A percentile compares a stretch with the other conserved stretches of the same genome.
Conservation (phyloP, 352 stramenopile genomes). For the Lagenidium sp. region DNA sequence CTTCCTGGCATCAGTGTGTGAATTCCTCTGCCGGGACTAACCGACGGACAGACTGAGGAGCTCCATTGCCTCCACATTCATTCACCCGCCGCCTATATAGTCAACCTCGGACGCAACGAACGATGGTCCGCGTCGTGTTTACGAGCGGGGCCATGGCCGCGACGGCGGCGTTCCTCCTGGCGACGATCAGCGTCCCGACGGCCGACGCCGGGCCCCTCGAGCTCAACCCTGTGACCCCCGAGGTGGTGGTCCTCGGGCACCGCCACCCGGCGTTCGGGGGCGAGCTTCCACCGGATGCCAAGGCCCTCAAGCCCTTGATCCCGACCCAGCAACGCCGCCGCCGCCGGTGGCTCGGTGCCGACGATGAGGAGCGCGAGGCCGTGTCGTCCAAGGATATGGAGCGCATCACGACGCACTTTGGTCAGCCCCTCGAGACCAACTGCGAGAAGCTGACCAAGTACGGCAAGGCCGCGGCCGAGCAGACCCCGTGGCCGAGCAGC, state of each 20-base stretch:
- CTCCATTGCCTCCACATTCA: no score
- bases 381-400: constrained; percentile 2
- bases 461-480: neutral
- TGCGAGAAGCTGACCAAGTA: constrained; percentile 9
- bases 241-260: neutral
- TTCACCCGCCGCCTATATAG: no score
- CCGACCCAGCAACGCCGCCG: neutral
- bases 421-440: constrained; percentile 7
- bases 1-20: no score
- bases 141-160: no score
- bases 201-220: neutral
- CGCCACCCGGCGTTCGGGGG: neutral
- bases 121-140: no score
- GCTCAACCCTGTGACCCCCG: neutral
- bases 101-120: no score
- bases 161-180: no score
- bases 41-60: no score
- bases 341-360: neutral
- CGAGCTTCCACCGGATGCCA: neutral
- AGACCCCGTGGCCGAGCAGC: constrained; percentile 4
- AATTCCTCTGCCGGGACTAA: no score
- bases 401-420: constrained; percentile 9
- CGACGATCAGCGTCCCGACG: no score
- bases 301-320: neutral
- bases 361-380: constrained; percentile 3